Base-by-base conservation (phyloP, 2,329 filamentous ascomycete species). In the Clathrospora elynae region DNA sequence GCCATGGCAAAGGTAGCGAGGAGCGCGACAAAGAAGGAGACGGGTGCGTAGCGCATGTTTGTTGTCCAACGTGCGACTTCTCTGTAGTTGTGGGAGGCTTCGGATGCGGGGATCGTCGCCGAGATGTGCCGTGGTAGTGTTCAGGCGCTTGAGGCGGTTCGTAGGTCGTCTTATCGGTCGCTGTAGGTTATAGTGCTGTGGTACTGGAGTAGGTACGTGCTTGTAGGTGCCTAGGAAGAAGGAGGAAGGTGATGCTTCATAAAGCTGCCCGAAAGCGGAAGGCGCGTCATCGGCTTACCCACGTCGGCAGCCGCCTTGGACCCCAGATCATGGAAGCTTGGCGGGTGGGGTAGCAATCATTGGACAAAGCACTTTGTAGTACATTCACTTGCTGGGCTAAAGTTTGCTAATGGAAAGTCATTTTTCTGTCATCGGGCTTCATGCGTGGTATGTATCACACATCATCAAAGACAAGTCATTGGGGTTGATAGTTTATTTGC, bases 21-120 rank as follows among this genome's bases (percentile, higher is more conserved):
- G 44, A 83, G 68, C 49, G 82, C 73, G 39, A 84, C 71, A 28
- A 87, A 71, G 35, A 83, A 69, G 39, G 82, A 71, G 51, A 81
- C 65, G 57, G 86, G 61, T 47, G 80, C 67, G 58, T 85, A 73
- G 73, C 81, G 88, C 88, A 92, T 93, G n/a, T n/a, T n/a, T 42
- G 49, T 78, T 42, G 31, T 6, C 20, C 10, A 29, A 33, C 11
- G 30, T 32, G 34, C 22, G 41, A 19, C 14, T 26, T 19, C n/a
- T 22, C 13, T 12, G 20, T 22, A 9, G 38, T 26, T 12, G 8
- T 38, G 23, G 29, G 13, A n/a, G 12, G 16, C 24, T 29, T 3
- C 23, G 14, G 17, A 24, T 16, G 19, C 3, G 30, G 10, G 23
- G 23, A 18, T 7, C 6, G 31, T 22, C 4, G 10, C 19, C 28